Evolutionary conservation across 768 basidiomycete genomes (phyloP).

Genomic region (Kwoniella dejecticola): DNA sequence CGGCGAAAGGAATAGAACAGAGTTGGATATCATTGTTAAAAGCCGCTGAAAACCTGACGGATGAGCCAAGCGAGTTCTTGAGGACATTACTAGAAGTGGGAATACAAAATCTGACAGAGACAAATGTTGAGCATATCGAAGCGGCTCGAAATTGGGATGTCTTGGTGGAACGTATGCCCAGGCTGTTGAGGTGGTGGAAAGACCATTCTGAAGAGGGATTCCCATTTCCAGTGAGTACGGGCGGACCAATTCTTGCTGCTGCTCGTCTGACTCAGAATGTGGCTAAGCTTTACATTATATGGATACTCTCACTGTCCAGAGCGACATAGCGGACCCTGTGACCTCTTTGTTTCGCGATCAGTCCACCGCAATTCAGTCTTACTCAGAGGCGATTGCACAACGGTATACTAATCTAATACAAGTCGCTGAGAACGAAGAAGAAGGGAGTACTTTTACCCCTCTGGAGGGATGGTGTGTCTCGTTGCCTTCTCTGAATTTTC

Average conservation of each 20-base stretch:
- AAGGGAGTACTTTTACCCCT: conserved; percentile 23
- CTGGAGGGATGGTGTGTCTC: conserved; percentile 42
- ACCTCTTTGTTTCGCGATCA: neutral
- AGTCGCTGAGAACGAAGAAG: conserved; percentile 32
- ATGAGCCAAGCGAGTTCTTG: conserved; percentile 5
- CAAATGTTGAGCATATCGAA: neutral
- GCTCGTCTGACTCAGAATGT: too few relatives aligned
- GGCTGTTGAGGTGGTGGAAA: conserved; percentile 31
- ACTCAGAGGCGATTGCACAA: conserved; percentile 1
- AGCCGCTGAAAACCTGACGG: neutral
- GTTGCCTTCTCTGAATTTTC: neutral
- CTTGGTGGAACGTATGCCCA: conserved; percentile 12
- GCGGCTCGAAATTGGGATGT: conserved; percentile 13
- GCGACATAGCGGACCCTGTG: neutral
- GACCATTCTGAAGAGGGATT: conserved; percentile 7
- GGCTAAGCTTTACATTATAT: neutral
- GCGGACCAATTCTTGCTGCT: too few relatives aligned
- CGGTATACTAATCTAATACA: conserved; percentile 16
- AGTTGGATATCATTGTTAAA: conserved; percentile 3
- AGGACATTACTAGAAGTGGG: conserved; percentile 10
- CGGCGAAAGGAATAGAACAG: too few relatives aligned
- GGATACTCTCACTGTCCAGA: neutral
- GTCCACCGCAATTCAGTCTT: neutral
- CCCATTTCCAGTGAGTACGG: conserved; percentile 29
- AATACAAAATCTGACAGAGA: conserved; percentile 7